These are phyloP conservation scores for Pseudogymnoascus sp. DNA, from an alignment of 2,329 filamentous ascomycete genomes.

Conservation along the genomic window DNA sequence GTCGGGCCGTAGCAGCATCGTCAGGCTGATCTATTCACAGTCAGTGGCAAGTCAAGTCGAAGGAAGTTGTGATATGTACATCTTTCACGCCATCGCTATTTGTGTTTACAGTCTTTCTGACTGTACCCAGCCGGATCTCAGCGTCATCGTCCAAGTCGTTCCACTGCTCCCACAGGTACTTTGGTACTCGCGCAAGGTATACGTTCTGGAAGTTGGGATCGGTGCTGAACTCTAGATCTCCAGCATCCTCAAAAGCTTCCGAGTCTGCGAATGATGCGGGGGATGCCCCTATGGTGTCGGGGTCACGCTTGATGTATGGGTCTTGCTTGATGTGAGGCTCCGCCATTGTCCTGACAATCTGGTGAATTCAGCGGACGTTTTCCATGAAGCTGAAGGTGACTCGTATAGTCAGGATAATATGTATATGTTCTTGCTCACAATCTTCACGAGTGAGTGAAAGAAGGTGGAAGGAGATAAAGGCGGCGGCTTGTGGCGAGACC, in stretches of 20 bases:
- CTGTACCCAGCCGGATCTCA: constrained; percentile 71
- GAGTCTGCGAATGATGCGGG: constrained; percentile 46
- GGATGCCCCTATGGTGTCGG: constrained; percentile 34
- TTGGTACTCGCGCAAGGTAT: constrained; percentile 72
- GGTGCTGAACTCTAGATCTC: constrained; percentile 50
- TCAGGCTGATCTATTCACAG: constrained; percentile 34
- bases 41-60: constrained; percentile 7
- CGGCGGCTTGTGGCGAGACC: background rate
- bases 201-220: constrained; percentile 33
- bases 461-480: constrained; percentile 7
- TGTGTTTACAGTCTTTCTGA: constrained; percentile 41
- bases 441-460: background rate
- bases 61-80: constrained; percentile 22
- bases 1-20: constrained; percentile 61
- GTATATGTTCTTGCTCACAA: background rate
- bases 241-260: constrained; percentile 61
- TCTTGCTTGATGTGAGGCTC: constrained; percentile 40
- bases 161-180: constrained; percentile 76
- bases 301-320: constrained; percentile 41
- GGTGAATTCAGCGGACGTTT: background rate
- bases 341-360: constrained; percentile 20
- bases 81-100: constrained; percentile 46
- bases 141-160: constrained; percentile 66
- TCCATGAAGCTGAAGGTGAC: background rate
- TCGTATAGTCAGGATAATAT: background rate